These are phyloP conservation scores for Cerioporus squamosus DNA, from an alignment of 1,284 basidiomycete genomes.

Conservation along the genomic window DNA sequence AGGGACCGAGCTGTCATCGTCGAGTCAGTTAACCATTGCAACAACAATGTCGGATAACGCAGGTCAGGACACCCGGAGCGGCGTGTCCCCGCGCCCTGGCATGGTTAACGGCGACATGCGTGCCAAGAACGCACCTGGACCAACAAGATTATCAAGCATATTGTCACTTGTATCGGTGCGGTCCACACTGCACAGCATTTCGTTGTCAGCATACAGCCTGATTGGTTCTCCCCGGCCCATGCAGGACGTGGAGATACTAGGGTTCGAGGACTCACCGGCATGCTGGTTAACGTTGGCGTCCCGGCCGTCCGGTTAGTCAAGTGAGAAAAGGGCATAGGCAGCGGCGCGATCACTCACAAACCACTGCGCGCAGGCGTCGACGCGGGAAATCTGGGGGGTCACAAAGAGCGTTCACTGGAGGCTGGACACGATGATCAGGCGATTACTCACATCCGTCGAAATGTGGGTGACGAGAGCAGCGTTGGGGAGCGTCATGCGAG, in stretches of 20 bases:
- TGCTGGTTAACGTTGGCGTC: slow-evolving; percentile 17
- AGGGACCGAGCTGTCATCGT: slow-evolving; percentile 64
- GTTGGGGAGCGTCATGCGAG: slow-evolving; percentile 66
- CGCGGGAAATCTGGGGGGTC: slow-evolving; percentile 50
- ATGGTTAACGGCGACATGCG: background rate
- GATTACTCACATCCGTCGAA: slow-evolving; percentile 61
- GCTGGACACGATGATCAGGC: background rate
- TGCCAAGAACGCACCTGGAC: slow-evolving; percentile 46
- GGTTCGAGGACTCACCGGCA: slow-evolving; percentile 19
- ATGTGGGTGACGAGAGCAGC: slow-evolving; percentile 79
- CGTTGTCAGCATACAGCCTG: background rate
- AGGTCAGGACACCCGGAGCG: no score
- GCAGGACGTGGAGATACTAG: background rate
- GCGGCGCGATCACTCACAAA: slow-evolving; percentile 53
- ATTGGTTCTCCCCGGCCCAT: background rate
- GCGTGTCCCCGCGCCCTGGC: no score
- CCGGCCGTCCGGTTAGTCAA: background rate
- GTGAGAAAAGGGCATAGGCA: background rate
- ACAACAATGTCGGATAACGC: no score
- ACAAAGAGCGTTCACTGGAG: background rate
- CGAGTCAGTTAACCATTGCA: background rate
- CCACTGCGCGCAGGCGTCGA: slow-evolving; percentile 68
- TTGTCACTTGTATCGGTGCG: slow-evolving; percentile 66
- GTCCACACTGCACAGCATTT: slow-evolving; percentile 55
- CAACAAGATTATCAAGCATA: slow-evolving; percentile 67